Conservation (phyloP, 768 basidiomycete genomes). For the Podaxis rugospora region DNA sequence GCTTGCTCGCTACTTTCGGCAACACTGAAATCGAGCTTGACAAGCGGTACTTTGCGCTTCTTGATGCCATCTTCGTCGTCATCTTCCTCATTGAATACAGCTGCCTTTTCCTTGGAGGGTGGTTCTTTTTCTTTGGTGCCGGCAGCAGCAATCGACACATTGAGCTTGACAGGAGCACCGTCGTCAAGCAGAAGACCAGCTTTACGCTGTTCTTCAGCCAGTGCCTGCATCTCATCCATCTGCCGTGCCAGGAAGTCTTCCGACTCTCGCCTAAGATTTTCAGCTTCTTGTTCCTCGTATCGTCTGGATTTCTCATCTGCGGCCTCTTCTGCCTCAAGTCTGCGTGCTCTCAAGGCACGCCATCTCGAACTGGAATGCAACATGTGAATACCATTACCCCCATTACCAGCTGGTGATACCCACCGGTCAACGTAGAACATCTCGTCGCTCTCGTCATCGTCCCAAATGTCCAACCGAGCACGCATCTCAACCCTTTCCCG, state of each 20-base stretch:
- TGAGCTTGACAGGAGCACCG: slow-evolving; percentile 84
- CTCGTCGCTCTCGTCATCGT: slow-evolving; percentile 92
- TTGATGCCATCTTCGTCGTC: slow-evolving; percentile 85
- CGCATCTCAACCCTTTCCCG: slow-evolving; percentile 78
- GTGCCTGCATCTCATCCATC: slow-evolving; percentile 93
- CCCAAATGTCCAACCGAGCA: slow-evolving; percentile 81
- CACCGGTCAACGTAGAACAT: slow-evolving; percentile 90
- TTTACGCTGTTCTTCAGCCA: slow-evolving; percentile 87
- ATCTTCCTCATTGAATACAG: slow-evolving; percentile 74
- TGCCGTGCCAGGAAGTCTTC: slow-evolving; percentile 92
- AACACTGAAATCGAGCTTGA: slow-evolving; percentile 85
- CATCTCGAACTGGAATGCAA: slow-evolving; percentile 68
- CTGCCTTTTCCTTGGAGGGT: slow-evolving; percentile 46
- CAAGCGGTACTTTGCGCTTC: slow-evolving; percentile 82
- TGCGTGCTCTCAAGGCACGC: slow-evolving; percentile 70
- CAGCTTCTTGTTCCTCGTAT: slow-evolving; percentile 82
- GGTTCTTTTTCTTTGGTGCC: slow-evolving; percentile 39
- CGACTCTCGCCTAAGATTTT: slow-evolving; percentile 83
- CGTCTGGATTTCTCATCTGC: slow-evolving; percentile 80
- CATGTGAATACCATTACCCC: not conserved
- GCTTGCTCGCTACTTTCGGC: slow-evolving; percentile 78
- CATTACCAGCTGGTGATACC: slow-evolving; percentile 18
- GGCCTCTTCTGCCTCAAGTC: slow-evolving; percentile 73
- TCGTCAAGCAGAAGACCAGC: slow-evolving; percentile 90
- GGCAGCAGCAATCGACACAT: slow-evolving; percentile 61